Evolutionary conservation across 192 early-diverging fungal species (phyloP).

Genomic region (Entomortierella beljakovae): DNA sequence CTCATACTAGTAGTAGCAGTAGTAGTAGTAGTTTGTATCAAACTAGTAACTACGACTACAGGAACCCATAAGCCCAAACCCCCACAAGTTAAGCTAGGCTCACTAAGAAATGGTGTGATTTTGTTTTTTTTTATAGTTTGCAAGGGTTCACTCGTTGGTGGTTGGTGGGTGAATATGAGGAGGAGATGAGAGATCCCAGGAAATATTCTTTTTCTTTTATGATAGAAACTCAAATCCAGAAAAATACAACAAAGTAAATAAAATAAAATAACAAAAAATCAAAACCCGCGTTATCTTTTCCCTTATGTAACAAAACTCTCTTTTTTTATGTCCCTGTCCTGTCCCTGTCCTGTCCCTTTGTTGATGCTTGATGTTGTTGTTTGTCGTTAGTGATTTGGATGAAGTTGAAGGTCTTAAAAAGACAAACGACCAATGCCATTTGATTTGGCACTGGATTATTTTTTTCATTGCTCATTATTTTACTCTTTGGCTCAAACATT

Average conservation of each 20-base stretch:
- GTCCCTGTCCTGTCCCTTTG: neutral
- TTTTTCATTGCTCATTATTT: no score
- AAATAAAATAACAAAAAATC: neutral
- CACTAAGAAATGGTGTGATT: neutral
- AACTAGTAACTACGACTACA: no score
- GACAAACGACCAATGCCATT: no score
- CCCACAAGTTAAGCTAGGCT: no score
- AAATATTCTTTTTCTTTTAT: conserved; percentile 17
- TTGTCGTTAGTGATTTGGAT: no score
- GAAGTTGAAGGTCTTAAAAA: no score
- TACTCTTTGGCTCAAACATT: no score
- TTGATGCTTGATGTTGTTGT: no score
- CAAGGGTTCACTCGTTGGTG: neutral
- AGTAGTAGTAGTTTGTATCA: no score
- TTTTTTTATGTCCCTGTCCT: neutral
- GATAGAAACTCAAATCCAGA: no score
- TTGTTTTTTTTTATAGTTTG: conserved; percentile 1
- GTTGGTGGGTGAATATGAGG: neutral
- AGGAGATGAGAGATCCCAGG: conserved; percentile 17
- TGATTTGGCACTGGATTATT: no score
- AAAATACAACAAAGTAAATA: neutral
- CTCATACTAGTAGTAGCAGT: neutral
- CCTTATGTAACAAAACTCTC: neutral
- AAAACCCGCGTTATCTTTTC: conserved; percentile 13
- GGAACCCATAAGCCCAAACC: no score